Percentiles rank a stretch among this genome's conserved stretches.
These are phyloP conservation scores for Glaciozyma martinii DNA, from an alignment of 768 basidiomycete genomes.

Conservation along the genomic window DNA sequence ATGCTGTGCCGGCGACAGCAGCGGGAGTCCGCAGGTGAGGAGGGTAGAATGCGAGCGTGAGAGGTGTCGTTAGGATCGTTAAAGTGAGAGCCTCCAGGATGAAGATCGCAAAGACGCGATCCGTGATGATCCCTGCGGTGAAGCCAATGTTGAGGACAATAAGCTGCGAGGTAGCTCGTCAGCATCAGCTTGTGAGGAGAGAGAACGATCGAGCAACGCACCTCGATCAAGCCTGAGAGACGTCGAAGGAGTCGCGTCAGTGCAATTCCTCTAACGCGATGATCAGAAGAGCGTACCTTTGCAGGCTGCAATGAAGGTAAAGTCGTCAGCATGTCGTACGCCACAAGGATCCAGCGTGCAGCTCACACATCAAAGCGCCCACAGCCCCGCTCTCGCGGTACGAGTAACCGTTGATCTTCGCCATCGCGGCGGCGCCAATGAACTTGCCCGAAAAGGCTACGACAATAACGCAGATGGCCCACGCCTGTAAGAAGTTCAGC, in stretches of 20 bases:
- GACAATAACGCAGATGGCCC: slow-evolving; percentile 60
- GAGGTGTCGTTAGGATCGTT: slow-evolving; percentile 76
- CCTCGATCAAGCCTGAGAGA: too few relatives aligned
- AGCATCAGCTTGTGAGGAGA: slow-evolving; percentile 53
- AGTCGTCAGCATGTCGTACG: not conserved
- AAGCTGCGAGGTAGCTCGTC: slow-evolving; percentile 63
- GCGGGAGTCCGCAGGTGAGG: slow-evolving; percentile 42
- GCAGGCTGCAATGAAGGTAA: not conserved
- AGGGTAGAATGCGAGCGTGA: slow-evolving; percentile 71
- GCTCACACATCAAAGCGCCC: slow-evolving; percentile 86
- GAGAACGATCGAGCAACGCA: slow-evolving; percentile 36
- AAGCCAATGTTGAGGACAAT: slow-evolving; percentile 67
- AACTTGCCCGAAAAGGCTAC: slow-evolving; percentile 77
- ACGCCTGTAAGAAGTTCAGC: slow-evolving; percentile 43
- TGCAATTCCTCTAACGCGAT: too few relatives aligned
- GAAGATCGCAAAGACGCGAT: slow-evolving; percentile 56
- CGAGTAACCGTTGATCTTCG: slow-evolving; percentile 56
- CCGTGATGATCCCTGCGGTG: slow-evolving; percentile 60
- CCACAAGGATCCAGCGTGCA: slow-evolving; percentile 46
- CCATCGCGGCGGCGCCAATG: slow-evolving; percentile 54
- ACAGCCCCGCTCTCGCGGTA: slow-evolving; percentile 72
- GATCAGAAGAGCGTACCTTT: not conserved
- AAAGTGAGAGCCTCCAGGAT: slow-evolving; percentile 44
- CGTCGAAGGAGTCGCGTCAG: too few relatives aligned
- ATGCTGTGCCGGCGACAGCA: not conserved